Base-by-base conservation (phyloP, 2,329 filamentous ascomycete species). In the Stagonosporopsis cucurbitacearum region DNA sequence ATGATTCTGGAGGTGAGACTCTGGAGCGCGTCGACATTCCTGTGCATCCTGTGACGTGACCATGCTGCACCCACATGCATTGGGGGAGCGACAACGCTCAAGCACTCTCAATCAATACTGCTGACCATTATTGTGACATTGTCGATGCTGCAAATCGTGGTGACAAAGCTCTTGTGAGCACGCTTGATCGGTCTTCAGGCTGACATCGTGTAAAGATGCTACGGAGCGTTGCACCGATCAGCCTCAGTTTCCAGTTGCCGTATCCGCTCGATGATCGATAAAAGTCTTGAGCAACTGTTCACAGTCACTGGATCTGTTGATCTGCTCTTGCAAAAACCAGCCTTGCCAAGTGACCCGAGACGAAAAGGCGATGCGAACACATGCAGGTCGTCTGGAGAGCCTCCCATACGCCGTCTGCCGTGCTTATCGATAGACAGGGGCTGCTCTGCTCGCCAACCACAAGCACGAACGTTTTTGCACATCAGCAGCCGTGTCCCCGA, bases 401-500 rank as follows among this genome's bases (percentile, higher is more conserved):
- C 36, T 45, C 36, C 40, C 6, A 45, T 20, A 23, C 36, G 22
- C 41, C 17, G 41, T 20, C 32, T 30, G 22, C 41, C 17, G 46
- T 15, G n/a, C 45, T 50, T 50, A 45, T 55, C 47, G 47, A 50
- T 42, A 42, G 41, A 22, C 46, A 46, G 41, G 46, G 52, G 28
- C 28, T 26, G 35, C 9, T 23, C 44, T 22, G 41, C 46, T 50
- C 32, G 40, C 42, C 46, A 50, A 50, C 36, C 46, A 45, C 45
- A 49, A 30, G 37, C 39, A 28, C 26, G 35, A 42, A 50, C 33
- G 42, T 43, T 50, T 41, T 39, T 44, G 22, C n/a, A 47, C 42
- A 56, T 56, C 47, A 50, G 47, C 53, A 50, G 53, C 42, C 53
- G 41, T 50, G 46, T 50, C 32, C 52, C 53, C 53, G 50, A 22